Conservation (phyloP, 805 yeast genomes). For the Metschnikowia kunwiensis region DNA sequence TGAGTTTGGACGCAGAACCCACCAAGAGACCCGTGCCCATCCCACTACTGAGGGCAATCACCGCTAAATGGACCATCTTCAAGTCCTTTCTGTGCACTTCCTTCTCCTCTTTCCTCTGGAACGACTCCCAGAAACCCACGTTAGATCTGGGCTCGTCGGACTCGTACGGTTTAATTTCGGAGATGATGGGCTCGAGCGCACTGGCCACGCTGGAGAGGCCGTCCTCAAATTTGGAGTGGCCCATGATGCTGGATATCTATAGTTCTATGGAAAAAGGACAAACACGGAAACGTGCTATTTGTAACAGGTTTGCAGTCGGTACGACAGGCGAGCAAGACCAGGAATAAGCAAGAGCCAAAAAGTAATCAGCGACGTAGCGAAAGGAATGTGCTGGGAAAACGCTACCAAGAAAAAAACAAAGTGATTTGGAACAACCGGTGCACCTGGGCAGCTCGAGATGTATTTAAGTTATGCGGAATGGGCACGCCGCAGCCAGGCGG, state of each 20-base stretch:
- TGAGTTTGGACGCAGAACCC: constrained; percentile 34
- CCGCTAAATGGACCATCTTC: constrained; percentile 28
- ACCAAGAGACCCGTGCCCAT: constrained; percentile 43
- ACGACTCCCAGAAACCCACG: constrained; percentile 17
- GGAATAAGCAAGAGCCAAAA: too few species aligned
- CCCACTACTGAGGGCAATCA: constrained; percentile 38
- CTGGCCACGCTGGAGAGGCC: constrained; percentile 5
- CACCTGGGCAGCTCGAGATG: constrained; percentile 5
- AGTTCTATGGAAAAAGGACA: too few species aligned
- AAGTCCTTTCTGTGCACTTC: constrained; percentile 14
- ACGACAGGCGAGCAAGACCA: too few species aligned
- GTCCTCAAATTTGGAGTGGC: constrained; percentile 7
- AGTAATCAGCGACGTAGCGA: too few species aligned
- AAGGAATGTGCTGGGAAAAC: too few species aligned
- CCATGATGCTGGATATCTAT: constrained; percentile 1
- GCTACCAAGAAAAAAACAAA: too few species aligned
- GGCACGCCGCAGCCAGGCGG: too few species aligned
- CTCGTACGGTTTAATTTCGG: constrained; percentile 14
- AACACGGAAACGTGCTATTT: too few species aligned
- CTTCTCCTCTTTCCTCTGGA: constrained; percentile 14
- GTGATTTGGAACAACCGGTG: too few species aligned
- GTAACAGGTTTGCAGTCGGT: too few species aligned
- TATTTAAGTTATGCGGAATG: too few species aligned
- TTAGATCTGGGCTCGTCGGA: constrained; percentile 6
- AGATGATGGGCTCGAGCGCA: constrained; percentile 18